Base-by-base conservation (phyloP, 1,139 yeast species). In the Geotrichum armillariae region DNA sequence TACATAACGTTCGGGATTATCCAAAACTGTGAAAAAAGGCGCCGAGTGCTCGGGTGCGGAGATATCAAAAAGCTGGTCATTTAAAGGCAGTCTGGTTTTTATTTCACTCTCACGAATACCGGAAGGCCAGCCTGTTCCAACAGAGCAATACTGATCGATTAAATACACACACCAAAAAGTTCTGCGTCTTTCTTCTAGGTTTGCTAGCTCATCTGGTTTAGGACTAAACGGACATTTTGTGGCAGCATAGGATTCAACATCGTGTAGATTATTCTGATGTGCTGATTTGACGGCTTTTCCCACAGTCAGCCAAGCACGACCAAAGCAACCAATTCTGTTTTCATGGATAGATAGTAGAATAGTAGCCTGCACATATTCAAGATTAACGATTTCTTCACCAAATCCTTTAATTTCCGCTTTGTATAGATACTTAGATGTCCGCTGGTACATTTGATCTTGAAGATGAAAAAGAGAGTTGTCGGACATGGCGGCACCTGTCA, bases 291-390 rank as follows among this genome's bases (percentile, higher is more conserved):
- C 47, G 1, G 66, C 61, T 14, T 56, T 54, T 4, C 70, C 70
- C 5, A 60, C 57, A n/a, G 62, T 53, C 21, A 62, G 45, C 69
- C 69, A 66, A 2, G 67, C 68, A 36, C 64, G 60, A 5, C 65
- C 60, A 41, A 66, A 60, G 41, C 49, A 43, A 17, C 62, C 64
- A 23, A 50, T 45, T n/a, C 58, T 53, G 48, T 58, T 59, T 49
- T 66, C 68, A 46, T 56, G 58, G 22, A 56, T 47, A 11, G 59
- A 54, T n/a, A 65, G 33, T 9, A 66, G 52, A 7, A 56, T 46
- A 38, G 59, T 46, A 2, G 68, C 59, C 52, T 65, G 67, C 3
- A 62, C 56, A 47, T 56, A 65, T 42, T 58, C 55, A 3, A 61
- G 38, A 27, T 49, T 49, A 21, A 54, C 49, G 9, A 59, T 46